phyloP scores from a whole-genome alignment of 176 grass and related monocot genomes.

The Aegilops longissima region DNA sequence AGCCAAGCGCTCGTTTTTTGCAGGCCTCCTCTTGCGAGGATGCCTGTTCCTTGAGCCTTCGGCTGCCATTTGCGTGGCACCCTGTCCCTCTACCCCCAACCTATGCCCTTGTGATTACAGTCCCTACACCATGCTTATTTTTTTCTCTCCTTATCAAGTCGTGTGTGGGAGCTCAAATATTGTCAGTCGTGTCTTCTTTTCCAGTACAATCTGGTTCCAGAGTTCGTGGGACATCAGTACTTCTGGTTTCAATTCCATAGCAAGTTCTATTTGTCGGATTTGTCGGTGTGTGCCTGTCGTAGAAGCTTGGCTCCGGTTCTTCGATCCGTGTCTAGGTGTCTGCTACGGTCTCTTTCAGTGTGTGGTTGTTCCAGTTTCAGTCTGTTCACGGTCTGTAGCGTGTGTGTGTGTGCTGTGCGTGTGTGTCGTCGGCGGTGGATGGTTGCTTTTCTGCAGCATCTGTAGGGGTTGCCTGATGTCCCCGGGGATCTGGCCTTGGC shows the following conservation, averaged over 20 bases:
- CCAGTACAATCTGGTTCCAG: conserved; percentile 34
- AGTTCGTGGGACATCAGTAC: conserved; percentile 20
- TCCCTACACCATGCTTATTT: conserved; percentile 46
- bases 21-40: conserved; percentile 32
- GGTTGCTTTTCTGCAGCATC: conserved; percentile 68
- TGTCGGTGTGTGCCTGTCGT: not conserved
- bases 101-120: conserved; percentile 47
- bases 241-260: conserved; percentile 29
- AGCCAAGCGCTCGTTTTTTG: conserved; percentile 65
- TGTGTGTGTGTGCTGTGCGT: not conserved
- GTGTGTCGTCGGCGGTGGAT: conserved; percentile 9
- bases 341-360: conserved; percentile 8
- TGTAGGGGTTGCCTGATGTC: conserved; percentile 52
- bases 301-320: conserved; percentile 13
- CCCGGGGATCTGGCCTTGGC: conserved; percentile 52
- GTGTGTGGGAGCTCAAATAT: conserved; percentile 50
- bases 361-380: conserved; percentile 32
- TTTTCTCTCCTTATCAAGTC: conserved; percentile 41
- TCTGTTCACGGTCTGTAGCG: conserved; percentile 1
- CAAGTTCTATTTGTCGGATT: conserved; percentile 21
- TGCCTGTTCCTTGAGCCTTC: conserved; percentile 62
- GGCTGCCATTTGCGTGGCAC: conserved; percentile 37
- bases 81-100: conserved; percentile 53
- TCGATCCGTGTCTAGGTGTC: conserved; percentile 20
- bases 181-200: conserved; percentile 36